Evolutionary conservation across 2,329 filamentous ascomycete genomes (phyloP).

Genomic region (Botrytis paeoniae): DNA sequence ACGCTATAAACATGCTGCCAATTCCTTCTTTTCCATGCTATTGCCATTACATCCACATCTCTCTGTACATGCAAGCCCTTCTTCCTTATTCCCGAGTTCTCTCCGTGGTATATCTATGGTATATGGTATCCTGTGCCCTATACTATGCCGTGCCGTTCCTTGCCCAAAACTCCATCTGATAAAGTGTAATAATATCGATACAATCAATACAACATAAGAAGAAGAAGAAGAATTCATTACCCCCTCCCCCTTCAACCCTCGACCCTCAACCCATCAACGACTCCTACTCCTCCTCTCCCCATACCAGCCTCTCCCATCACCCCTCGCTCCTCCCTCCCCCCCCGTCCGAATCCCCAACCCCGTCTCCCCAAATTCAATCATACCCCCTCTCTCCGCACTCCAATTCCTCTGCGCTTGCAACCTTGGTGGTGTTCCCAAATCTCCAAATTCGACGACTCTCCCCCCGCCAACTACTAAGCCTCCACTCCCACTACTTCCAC

Average conservation of each 20-base stretch:
- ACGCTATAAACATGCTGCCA: neutral
- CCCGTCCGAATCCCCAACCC: neutral
- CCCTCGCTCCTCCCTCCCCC: neutral
- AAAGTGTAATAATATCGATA: neutral
- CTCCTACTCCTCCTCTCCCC: neutral
- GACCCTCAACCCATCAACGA: neutral
- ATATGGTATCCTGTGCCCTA: neutral
- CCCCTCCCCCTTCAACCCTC: too few relatives aligned
- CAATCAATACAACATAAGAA: neutral
- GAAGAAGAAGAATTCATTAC: neutral
- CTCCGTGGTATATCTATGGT: neutral
- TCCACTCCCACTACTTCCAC: constrained; percentile 22
- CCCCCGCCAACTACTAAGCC: constrained; percentile 23
- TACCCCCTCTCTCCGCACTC: neutral
- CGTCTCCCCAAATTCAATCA: neutral
- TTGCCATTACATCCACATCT: neutral
- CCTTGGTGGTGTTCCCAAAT: constrained; percentile 13
- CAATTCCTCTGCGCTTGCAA: neutral
- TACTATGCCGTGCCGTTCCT: neutral
- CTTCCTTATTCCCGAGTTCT: neutral
- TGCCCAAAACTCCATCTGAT: neutral
- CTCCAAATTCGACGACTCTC: constrained; percentile 32
- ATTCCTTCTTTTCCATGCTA: neutral
- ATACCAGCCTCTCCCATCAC: constrained; percentile 6
- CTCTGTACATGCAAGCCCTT: neutral